phyloP scores from a whole-genome alignment of 345 rosid genomes.

The Eucalyptus curtisii region DNA sequence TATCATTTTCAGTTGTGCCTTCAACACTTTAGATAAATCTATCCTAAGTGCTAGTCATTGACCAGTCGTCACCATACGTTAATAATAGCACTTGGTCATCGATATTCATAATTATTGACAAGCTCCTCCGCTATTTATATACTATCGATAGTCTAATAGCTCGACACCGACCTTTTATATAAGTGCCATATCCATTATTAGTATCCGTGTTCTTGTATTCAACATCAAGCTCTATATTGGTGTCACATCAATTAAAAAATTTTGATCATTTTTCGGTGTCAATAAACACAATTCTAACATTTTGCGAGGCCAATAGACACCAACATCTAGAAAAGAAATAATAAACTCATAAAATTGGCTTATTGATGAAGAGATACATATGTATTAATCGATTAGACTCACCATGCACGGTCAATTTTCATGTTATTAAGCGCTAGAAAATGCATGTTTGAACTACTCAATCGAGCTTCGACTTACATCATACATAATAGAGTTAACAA shows the following conservation, averaged over 20 bases:
- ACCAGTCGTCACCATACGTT: not conserved
- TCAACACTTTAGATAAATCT: not conserved
- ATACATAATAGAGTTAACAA: not conserved
- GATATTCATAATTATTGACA: not conserved
- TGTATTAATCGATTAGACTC: not conserved
- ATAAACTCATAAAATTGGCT: not conserved
- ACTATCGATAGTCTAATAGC: not conserved
- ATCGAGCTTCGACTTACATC: not conserved
- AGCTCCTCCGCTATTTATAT: not conserved
- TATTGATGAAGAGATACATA: not conserved
- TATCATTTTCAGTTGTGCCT: not conserved
- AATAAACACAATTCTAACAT: not conserved
- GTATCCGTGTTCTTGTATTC: not conserved
- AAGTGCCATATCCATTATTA: not conserved
- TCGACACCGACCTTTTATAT: not conserved
- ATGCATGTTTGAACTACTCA: not conserved
- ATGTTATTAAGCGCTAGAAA: not conserved
- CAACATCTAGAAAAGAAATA: not conserved
- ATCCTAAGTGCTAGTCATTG: not conserved
- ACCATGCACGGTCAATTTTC: not conserved
- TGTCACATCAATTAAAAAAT: fast-evolving
- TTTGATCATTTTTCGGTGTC: not conserved
- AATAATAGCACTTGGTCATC: not conserved
- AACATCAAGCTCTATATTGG: not conserved
- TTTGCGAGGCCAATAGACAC: not conserved